Conservation (phyloP, 1,284 basidiomycete species). For the Trametes versicolor region DNA sequence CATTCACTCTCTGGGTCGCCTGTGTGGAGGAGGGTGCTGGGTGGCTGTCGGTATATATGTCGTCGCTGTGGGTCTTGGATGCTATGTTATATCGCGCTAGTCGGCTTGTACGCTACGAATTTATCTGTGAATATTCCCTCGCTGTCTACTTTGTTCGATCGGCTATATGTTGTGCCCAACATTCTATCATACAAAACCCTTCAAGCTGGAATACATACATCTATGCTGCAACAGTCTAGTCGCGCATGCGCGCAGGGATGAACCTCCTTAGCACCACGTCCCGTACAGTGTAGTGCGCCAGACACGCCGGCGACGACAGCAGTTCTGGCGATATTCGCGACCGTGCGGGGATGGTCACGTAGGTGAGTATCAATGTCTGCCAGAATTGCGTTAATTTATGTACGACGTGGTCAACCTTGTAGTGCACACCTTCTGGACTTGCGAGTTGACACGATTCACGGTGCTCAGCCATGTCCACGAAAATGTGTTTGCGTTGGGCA, state of each 20-base stretch:
- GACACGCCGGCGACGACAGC: slow-evolving; percentile 75
- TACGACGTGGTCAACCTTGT: no score
- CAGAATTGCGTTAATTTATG: background rate
- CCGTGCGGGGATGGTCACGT: slow-evolving; percentile 88
- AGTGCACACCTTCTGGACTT: slow-evolving; percentile 89
- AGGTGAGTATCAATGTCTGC: slow-evolving; percentile 89
- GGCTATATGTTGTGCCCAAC: no score
- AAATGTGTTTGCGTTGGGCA: slow-evolving; percentile 76
- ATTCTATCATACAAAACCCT: background rate
- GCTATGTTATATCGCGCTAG: slow-evolving; percentile 23
- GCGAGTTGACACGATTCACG: slow-evolving; percentile 95
- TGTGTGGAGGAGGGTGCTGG: background rate
- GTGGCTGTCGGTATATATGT: background rate
- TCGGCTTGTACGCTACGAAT: slow-evolving; percentile 22
- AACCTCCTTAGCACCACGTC: slow-evolving; percentile 91
- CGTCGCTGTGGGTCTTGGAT: slow-evolving; percentile 11
- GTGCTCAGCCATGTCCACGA: slow-evolving; percentile 98
- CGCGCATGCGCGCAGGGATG: slow-evolving; percentile 92
- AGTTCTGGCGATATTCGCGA: slow-evolving; percentile 60
- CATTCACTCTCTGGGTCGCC: slow-evolving; percentile 6
- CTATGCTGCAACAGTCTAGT: slow-evolving; percentile 55
- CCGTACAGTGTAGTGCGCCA: slow-evolving; percentile 79
- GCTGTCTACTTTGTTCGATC: background rate
- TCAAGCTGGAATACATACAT: background rate
- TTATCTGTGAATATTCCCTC: slow-evolving; percentile 18